These are phyloP conservation scores for Cercospora sp. DNA, from an alignment of 2,329 filamentous ascomycete species.

Conservation along the genomic window DNA sequence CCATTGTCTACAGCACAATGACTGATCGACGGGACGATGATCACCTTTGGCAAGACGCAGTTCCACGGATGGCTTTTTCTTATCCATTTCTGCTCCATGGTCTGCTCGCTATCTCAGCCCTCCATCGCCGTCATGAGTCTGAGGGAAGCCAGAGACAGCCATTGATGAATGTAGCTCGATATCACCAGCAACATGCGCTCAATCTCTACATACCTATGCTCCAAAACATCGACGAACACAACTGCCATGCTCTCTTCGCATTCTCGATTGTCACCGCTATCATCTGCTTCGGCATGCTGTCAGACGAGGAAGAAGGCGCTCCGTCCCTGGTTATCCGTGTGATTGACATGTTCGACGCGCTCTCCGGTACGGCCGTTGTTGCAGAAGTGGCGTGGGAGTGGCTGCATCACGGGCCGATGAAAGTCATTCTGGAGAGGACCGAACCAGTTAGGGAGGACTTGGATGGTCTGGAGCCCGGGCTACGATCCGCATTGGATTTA, in stretches of 20 bases:
- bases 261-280: constrained; percentile 24
- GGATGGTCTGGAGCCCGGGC: constrained; percentile 15
- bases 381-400: constrained; percentile 21
- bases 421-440: constrained; percentile 14
- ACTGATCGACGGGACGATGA: constrained; percentile 15
- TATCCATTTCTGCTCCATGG: constrained; percentile 28
- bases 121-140: constrained; percentile 20
- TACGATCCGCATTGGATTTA: constrained; percentile 19
- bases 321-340: constrained; percentile 19
- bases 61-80: constrained; percentile 24
- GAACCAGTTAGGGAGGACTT: constrained; percentile 16
- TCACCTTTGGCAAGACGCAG: constrained; percentile 20
- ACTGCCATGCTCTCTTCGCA: constrained; percentile 28
- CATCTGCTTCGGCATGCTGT: constrained; percentile 24
- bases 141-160: constrained; percentile 16
- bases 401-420: constrained; percentile 17
- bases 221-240: constrained; percentile 26
- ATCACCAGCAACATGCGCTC: constrained; percentile 30
- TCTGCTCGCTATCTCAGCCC: constrained; percentile 21
- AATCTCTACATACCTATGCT: constrained; percentile 27
- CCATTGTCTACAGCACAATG: constrained; percentile 21
- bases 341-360: constrained; percentile 25
- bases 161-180: constrained; percentile 25
- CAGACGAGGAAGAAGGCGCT: constrained; percentile 6
- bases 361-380: constrained; percentile 22